phyloP scores from a whole-genome alignment of 371 early-diverging fungal genomes.

The Mucor racemosus region DNA sequence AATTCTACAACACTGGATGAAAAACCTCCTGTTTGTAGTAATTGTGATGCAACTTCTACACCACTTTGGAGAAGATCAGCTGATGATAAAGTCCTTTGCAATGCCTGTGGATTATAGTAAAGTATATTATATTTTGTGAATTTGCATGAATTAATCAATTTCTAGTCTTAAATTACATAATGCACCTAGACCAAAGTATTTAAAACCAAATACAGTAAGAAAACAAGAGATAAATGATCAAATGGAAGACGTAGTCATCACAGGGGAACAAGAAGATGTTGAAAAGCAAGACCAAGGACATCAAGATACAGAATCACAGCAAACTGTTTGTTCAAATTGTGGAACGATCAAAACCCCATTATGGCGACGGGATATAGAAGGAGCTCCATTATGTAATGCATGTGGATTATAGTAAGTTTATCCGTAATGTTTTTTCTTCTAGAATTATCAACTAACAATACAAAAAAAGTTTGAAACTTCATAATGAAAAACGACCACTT shows the following conservation, averaged over 20 bases:
- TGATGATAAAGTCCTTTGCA: conserved; percentile 87
- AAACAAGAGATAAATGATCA: background rate
- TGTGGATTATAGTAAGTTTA: conserved; percentile 90
- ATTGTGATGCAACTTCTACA: conserved; percentile 90
- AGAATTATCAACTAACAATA: background rate
- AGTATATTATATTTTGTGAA: too few relatives aligned
- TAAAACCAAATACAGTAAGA: conserved; percentile 24
- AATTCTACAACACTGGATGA: background rate
- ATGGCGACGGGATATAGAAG: conserved; percentile 91
- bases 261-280: background rate
- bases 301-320: background rate
- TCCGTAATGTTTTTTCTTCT: background rate
- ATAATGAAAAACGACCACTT: conserved; percentile 81
- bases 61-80: conserved; percentile 95
- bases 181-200: conserved; percentile 63
- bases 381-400: conserved; percentile 91
- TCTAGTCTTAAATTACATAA: conserved; percentile 71
- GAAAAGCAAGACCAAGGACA: background rate
- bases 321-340: conserved; percentile 84
- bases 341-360: conserved; percentile 89
- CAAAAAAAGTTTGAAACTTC: conserved; percentile 70
- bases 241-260: background rate
- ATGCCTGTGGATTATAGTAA: conserved; percentile 95
- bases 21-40: conserved; percentile 62
- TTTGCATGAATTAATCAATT: background rate